Base-by-base conservation (phyloP, 306 rosid species). In the Canavalia ensiformis region DNA sequence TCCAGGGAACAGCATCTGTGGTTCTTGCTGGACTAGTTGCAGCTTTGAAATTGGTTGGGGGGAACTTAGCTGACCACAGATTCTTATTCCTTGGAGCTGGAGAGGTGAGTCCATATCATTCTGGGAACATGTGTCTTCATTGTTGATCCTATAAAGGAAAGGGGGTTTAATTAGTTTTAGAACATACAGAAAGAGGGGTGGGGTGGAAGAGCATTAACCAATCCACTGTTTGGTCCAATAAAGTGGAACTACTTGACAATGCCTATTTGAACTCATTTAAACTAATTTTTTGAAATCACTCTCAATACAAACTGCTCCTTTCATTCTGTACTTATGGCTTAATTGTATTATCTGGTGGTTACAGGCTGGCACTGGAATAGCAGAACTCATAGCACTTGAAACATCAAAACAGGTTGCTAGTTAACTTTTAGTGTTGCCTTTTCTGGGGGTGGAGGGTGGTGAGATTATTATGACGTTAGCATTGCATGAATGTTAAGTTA, bases 351-450 rank as follows among this genome's bases (percentile, higher is more conserved):
- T 82, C 57, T 80, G 77, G 77, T 8, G 70, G 85, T 79, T 87
- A 80, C 89, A 96, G 99, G 99, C 99, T 7, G 99, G 99, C 79
- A 96, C 99, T 37, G 99, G 99, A 82, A 96, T 96, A 68, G 99
- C 99, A 35, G 98, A 94, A 75, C 97, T 96, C 68, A 92, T 96
- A 76, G 99, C 99, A 79, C 99, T 96, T 73, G 97, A 96, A 87
- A 88, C 90, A 39, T 92, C 99, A 34, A 96, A 96, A 77, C 95
- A 94, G 99, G 99, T 96, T 69, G 33, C 34, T 70, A 42, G 69
- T 86, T 54, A 60, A 30, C 84, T 25, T 37, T 45, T 37, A 11
- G 31, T 39, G 74, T 56, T 50, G 5, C 31, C 62, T 25, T 69
- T 11, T 41, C 52, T 41, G 39, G 10, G 75, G 1, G 59, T 44